These are phyloP conservation scores for Lipomyces chichibuensis DNA, from an alignment of 805 yeast species.

Conservation along the genomic window DNA sequence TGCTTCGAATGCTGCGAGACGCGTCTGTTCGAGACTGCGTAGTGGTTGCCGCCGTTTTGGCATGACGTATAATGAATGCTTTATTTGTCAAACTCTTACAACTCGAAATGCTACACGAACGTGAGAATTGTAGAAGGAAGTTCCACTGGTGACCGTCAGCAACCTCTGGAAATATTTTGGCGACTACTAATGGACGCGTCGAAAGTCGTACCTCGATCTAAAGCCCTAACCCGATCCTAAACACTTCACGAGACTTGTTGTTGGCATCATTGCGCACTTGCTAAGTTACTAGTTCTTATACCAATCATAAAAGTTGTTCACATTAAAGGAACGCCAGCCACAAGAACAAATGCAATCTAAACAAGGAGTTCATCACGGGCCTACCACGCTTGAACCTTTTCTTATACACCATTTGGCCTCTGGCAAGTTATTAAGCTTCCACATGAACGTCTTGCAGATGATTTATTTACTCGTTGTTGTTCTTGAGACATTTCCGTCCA, in stretches of 20 bases:
- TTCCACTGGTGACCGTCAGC: not conserved
- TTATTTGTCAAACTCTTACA: not conserved
- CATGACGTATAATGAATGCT: not conserved
- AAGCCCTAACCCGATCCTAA: not conserved
- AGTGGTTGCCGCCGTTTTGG: conserved; percentile 1
- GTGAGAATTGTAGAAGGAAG: not conserved
- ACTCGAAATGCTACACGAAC: not conserved
- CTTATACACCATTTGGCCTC: too few relatives aligned
- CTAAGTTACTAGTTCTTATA: too few relatives aligned
- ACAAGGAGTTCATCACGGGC: too few relatives aligned
- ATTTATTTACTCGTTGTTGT: too few relatives aligned
- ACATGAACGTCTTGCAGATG: too few relatives aligned
- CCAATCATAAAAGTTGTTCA: too few relatives aligned
- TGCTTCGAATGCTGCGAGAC: conserved; percentile 12
- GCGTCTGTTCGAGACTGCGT: conserved; percentile 8
- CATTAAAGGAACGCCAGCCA: too few relatives aligned
- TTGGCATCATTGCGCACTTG: too few relatives aligned
- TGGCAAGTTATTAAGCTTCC: too few relatives aligned
- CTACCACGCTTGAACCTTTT: too few relatives aligned
- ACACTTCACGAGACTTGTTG: not conserved
- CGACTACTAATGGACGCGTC: not conserved
- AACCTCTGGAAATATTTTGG: not conserved
- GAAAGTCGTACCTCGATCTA: not conserved
- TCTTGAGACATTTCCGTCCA: too few relatives aligned
- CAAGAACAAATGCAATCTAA: too few relatives aligned